These are phyloP conservation scores for Priceomyces castillae DNA, from an alignment of 805 yeast genomes.

Conservation along the genomic window DNA sequence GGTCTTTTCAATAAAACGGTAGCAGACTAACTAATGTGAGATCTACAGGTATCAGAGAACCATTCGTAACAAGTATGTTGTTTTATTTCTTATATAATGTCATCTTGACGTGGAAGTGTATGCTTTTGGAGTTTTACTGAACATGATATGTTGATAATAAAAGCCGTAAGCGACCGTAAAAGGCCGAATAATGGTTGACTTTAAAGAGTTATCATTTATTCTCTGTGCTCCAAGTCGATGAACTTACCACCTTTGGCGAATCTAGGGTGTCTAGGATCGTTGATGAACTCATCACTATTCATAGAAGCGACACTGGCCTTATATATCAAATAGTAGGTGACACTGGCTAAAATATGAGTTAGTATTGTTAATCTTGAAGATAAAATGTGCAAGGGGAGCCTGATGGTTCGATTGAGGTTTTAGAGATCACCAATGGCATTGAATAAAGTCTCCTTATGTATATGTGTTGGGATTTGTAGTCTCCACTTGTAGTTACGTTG, in stretches of 20 bases:
- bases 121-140: neutral
- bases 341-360: constrained; percentile 39
- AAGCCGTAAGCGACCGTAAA: neutral
- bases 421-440: too few species aligned
- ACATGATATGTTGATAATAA: neutral
- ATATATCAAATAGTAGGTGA: constrained; percentile 68
- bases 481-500: too few species aligned
- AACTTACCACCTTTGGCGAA: constrained; percentile 52
- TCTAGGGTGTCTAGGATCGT: constrained; percentile 97
- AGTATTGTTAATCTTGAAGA: constrained; percentile 14
- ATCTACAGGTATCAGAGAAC: neutral
- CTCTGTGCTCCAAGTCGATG: constrained; percentile 27
- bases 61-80: neutral
- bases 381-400: too few species aligned
- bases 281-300: constrained; percentile 77
- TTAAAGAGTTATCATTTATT: constrained; percentile 8
- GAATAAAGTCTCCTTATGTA: too few species aligned
- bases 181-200: neutral
- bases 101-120: neutral
- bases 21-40: too few species aligned
- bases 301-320: constrained; percentile 67
- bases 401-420: too few species aligned
- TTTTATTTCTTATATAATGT: neutral
- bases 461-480: too few species aligned
- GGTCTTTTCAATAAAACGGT: too few species aligned